Base-by-base conservation (phyloP, 1,139 yeast genomes). In the Nakaseomyces sp. region DNA sequence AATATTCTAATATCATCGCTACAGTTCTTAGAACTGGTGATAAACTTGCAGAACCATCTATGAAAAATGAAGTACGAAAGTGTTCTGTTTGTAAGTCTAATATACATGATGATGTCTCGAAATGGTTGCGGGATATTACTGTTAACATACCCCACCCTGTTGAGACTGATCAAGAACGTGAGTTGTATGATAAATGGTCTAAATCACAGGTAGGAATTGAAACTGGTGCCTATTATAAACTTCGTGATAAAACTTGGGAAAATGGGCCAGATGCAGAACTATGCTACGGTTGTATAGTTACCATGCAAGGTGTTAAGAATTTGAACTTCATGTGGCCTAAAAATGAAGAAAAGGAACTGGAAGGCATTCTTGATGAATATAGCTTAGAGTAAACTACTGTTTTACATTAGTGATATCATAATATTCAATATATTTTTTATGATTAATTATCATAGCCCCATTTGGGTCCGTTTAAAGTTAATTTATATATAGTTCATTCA, bases 21-120 rank as follows among this genome's bases (percentile, higher is more conserved):
- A 89, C 98, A 0, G 97, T 91, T 16, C 89, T 88, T 10, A 80
- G 86, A 50, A 89, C 95, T 0, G 95, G 94, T 9, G 81, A 80
- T 43, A 89, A 91, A 61, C 66, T 91, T 42, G 77, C 77, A 1
- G 73, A 73, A 8, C 87, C 86, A 0, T 36, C 29, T 9, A 24
- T 24, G 4, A 60, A 44, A 26, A 15, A 28, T 15, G 28, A 6
- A 7, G 18, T 20, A 35, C 16, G 28, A 35, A 42, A 53, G 5
- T 84, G 93, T 61, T 64, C 65, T 32, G 56, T 79, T 1, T 82
- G 89, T 60, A 71, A 71, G 8, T 68, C 65, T 20, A 64, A 61
- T 3, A 71, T 81, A 4, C 73, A 73, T 51, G 70, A 71, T 36
- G 74, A 79, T 52, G 84, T 93, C 0, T 68, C 74, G 41, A 61